Conservation (phyloP, 2,329 filamentous ascomycete species). For the Clathrospora elynae region DNA sequence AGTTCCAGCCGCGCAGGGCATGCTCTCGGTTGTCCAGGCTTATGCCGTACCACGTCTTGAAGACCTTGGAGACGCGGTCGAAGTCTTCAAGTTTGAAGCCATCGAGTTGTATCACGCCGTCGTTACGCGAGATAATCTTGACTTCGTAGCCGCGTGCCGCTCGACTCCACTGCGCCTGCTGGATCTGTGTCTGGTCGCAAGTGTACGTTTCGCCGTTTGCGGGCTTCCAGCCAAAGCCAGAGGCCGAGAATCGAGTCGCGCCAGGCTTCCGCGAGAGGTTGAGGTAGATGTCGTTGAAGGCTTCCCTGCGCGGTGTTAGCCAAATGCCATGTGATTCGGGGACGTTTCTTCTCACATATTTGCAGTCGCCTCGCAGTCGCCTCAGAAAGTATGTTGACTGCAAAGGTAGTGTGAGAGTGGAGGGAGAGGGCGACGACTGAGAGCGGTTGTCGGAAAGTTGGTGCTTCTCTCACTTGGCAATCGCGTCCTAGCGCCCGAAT, state of each 20-base stretch:
- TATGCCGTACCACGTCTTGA: conserved; percentile 98
- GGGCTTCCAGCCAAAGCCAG: conserved; percentile 94
- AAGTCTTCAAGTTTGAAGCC: conserved; percentile 95
- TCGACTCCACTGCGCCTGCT: conserved; percentile 89
- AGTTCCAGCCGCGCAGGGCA: conserved; percentile 96
- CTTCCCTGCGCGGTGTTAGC: conserved; percentile 66
- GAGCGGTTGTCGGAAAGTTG: conserved; percentile 9
- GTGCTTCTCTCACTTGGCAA: conserved; percentile 11
- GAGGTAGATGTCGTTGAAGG: conserved; percentile 95
- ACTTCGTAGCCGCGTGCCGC: conserved; percentile 91
- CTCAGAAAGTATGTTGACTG: background rate
- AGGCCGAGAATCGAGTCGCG: conserved; percentile 93
- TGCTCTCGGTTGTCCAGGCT: conserved; percentile 92
- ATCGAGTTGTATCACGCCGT: conserved; percentile 88
- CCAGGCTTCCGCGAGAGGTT: conserved; percentile 92
- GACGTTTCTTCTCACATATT: conserved; percentile 6
- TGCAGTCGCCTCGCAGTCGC: conserved; percentile 3
- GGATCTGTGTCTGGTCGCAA: conserved; percentile 83
- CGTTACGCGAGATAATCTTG: conserved; percentile 84
- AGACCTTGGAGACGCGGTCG: conserved; percentile 86
- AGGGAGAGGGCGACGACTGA: background rate
- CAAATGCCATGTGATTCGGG: background rate
- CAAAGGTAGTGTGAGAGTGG: background rate
- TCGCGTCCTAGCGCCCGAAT: conserved; percentile 11
- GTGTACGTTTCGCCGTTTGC: conserved; percentile 89